Percentiles rank a stretch among this genome's conserved stretches.
Conservation (phyloP, 1,139 yeast genomes). For the Pichia sp. region DNA sequence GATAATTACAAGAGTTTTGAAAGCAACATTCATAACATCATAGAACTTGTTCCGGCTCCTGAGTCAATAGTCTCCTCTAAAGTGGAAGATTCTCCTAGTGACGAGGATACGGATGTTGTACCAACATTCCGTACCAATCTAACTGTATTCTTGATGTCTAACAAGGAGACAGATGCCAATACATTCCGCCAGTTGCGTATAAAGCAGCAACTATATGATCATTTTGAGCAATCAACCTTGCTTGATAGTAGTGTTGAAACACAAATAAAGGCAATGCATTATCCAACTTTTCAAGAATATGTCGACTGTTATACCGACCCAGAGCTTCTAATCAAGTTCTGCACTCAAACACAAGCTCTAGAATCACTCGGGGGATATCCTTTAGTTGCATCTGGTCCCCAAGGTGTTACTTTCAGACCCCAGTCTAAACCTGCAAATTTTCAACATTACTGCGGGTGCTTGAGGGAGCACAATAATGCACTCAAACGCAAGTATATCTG, state of each 20-base stretch:
- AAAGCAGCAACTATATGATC: neutral
- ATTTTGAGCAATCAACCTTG: neutral
- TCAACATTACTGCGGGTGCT: neutral
- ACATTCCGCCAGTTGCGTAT: slow-evolving; percentile 1
- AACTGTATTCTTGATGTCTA: slow-evolving; percentile 9
- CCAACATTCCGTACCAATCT: slow-evolving; percentile 5
- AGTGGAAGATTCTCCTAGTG: too few species aligned
- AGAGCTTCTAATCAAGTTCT: slow-evolving; percentile 5
- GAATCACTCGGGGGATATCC: slow-evolving; percentile 12
- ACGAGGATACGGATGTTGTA: neutral
- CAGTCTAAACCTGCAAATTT: slow-evolving; percentile 3
- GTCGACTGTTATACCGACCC: slow-evolving; percentile 5
- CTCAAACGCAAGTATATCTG: too few species aligned
- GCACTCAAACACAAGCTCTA: slow-evolving; percentile 4
- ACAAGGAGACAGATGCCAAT: slow-evolving; percentile 2
- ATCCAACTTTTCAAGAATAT: slow-evolving; percentile 5
- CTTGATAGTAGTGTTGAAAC: neutral
- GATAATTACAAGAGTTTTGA: neutral
- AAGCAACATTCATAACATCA: neutral
- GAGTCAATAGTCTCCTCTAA: slow-evolving; percentile 1
- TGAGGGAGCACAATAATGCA: neutral
- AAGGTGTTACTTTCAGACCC: neutral
- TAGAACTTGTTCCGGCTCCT: slow-evolving; percentile 7
- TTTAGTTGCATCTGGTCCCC: neutral
- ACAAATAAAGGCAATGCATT: slow-evolving; percentile 3